Evolutionary conservation across 2,329 filamentous ascomycete genomes (phyloP), one percentile per base, ranked within the genome.

Genomic region (Neospermospora avenae): DNA sequence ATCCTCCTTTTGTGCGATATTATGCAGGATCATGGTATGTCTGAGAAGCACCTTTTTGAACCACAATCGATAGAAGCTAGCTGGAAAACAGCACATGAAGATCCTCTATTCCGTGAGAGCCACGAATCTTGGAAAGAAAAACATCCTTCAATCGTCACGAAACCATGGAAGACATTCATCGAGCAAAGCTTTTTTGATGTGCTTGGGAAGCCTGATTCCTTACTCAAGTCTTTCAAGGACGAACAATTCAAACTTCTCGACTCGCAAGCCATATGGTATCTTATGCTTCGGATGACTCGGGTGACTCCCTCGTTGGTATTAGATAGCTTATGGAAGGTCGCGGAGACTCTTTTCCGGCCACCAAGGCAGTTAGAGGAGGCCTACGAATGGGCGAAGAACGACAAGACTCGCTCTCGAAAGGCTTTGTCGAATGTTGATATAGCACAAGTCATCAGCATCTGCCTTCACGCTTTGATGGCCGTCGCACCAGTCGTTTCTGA

Each of bases 121-220:
- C 16, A 20, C 28, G 18, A 14, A 8, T 20, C 22, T 37, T 35
- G 31, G 5, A 22, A 11, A 28, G 5, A 10, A 25, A 41, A 34
- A 2, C 10, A 56, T 55, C 35, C 63, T 28, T 55, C 55, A 8
- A 53, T 41, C 14, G 35, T 34, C 4, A 67, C 61, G 37, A 55
- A 63, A 10, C 64, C 83, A 60, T 88, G 85, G 83, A 82, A 80
- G 63, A 69, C 77, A 1, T 89, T 89, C 66, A 78, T 83, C 34
- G 81, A 87, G 63, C 86, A 89, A 68, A 84, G 82, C 53, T 74
- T 89, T 6, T 89, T 88, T 69, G 82, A 82, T 65, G 80, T 86
- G 6, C 76, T 89, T 51, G 84, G 83, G 65, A 79, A 84, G 52
- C 82, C 84, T 1, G 76, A 77, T 14, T 76, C 80, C 4, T 73